Percentiles rank a stretch among this genome's conserved stretches.
Conservation (phyloP, 106 monocot genomes). For the Platanthera zijinensis region DNA sequence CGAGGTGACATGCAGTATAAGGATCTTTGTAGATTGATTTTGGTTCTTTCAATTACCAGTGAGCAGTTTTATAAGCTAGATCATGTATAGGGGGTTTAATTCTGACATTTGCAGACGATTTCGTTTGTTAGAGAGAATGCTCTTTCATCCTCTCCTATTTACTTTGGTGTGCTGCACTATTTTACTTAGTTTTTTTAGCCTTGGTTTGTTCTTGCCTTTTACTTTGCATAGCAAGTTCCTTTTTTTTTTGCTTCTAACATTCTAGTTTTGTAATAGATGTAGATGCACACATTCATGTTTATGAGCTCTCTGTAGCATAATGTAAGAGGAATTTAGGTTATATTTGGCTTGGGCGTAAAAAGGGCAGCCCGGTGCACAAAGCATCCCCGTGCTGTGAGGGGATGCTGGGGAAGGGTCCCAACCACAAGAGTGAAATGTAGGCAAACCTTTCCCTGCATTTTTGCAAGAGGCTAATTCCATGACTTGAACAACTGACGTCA, state of each 20-base stretch:
- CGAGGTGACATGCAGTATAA: background rate
- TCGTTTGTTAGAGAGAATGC: background rate
- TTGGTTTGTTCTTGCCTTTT: background rate
- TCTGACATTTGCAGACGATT: background rate
- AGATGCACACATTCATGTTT: background rate
- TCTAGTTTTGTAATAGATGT: background rate
- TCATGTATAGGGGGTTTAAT: background rate
- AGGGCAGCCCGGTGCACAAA: too few species aligned
- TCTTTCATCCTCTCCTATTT: background rate
- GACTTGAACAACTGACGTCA: too few species aligned
- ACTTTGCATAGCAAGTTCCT: background rate
- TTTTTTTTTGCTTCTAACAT: background rate
- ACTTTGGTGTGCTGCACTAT: background rate
- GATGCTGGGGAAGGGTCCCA: too few species aligned
- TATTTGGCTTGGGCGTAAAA: too few species aligned
- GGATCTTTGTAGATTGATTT: background rate
- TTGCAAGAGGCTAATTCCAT: too few species aligned
- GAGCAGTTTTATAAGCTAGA: conserved; percentile 2
- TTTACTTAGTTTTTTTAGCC: background rate
- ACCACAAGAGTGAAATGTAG: too few species aligned
- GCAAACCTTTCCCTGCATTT: too few species aligned
- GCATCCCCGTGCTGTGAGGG: too few species aligned
- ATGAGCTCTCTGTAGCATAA: too few species aligned
- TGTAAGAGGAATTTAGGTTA: too few species aligned
- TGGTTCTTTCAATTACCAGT: conserved; percentile 3